Evolutionary conservation across 805 yeast genomes (phyloP), one percentile per base, ranked within the genome.

Genomic region (Wickerhamiella sorbophila): DNA sequence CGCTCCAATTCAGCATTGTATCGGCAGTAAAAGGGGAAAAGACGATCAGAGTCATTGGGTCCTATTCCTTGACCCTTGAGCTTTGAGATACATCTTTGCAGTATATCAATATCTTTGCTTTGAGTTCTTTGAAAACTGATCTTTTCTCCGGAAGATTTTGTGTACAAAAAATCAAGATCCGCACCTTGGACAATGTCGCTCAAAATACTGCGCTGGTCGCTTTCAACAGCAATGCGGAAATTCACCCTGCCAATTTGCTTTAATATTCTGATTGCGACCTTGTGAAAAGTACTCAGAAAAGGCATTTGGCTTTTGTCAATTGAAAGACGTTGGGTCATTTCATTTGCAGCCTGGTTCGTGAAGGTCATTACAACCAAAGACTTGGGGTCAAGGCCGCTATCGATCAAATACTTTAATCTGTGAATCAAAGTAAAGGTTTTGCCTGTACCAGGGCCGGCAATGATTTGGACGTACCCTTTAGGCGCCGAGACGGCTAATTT

Each of bases 341-440:
- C 97, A 40, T 67, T 71, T 1, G 96, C 93, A 0, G 98, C 97
- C 52, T 81, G 83, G 52, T 83, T 82, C 10, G 97, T 88, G 63
- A 88, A 88, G 0, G 97, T 87, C 4, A 95, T 84, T 17, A 87
- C 91, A 1, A 88, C 71, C 16, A 91, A 69, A 37, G 70, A 62
- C 27, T 67, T 64, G 0, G 96, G 87, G 1, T 66, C 63, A 0
- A 82, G 58, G 1, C 67, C 59, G 29, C 69, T 57, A 3, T 72
- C 45, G 5, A 87, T 50, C 22, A 87, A 62, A 52, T 76, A 72
- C 0, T 87, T 87, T 8, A 87, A 91, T 36, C 95, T 65, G 1
- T 85, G 69, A 0, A 84, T 77, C 22, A 88, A 59, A 1, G 91
- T 88, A 55, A 76, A 77, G 1, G 98, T 88, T 58, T 88, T 88